Base-by-base conservation (phyloP, 2,329 filamentous ascomycete species). In the Shiraia bambusicola region DNA sequence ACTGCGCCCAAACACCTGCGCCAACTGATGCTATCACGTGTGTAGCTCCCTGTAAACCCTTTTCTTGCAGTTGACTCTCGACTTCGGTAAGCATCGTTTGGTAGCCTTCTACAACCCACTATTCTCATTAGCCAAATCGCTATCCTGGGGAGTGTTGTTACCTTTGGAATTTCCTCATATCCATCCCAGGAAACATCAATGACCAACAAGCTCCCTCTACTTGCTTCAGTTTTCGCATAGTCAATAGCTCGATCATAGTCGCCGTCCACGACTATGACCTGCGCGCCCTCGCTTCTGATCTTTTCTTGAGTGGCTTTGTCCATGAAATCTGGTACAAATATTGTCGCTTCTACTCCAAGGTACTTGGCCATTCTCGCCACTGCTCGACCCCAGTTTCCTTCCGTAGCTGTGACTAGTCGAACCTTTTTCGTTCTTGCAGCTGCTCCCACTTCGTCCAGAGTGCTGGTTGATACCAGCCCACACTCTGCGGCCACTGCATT, bases 71-170 rank as follows among this genome's bases (percentile, higher is more conserved):
- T 57, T 91, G 86, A 14, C 72, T 61, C 35, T 89, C 84, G 0
- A 81, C 72, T 58, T 93, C 88, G 3, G 68, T 63, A 47, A 91
- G 71, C 77, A 91, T 84, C 0, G 86, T 89, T 4, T 74, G 75
- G 56, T 92, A 93, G 0, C 88, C 88, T 46, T 92, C 82, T 0
- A 89, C 84, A 15, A 91, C 85, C 82, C 84, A 90, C 65, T 79
- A 33, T 10, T 30, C n/a, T 16, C 1, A 26, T 49, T 27, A 44
- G 58, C 27, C 3, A 9, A 41, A 34, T 37, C 34, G 27, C 5
- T 27, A 14, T 14, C n/a, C 28, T 32, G 13, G 10, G 11, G 10
- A 28, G 10, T 17, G 10, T 15, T 19, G 11, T 65, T 40, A 79
- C 79, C 66, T 73, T 63, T 0, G 87, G 85, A 4, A 89, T 78